Base-by-base conservation (phyloP, 495 filamentous ascomycete species). In the Halenospora varia region DNA sequence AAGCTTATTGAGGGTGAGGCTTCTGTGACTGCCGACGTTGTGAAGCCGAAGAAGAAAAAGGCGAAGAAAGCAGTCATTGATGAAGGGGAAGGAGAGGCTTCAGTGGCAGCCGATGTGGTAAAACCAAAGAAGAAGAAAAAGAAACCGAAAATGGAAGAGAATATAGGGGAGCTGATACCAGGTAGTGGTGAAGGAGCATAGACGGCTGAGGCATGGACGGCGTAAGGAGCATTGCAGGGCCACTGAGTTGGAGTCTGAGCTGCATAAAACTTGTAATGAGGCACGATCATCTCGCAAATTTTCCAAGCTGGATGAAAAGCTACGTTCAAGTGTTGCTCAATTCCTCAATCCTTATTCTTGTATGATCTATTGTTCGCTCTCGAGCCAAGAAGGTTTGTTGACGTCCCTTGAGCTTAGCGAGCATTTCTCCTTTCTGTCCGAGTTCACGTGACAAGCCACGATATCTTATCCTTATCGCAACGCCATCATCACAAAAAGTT, bases 41-140 rank as follows among this genome's bases (percentile, higher is more conserved):
- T 57, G n/a, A 66, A 66, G 46, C 59, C 60, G 9, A 66, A 63
- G 29, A 62, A 60, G 60, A 65, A 60, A 49, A 57, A 62, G 40
- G 62, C 63, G 39, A 56, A 50, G 48, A 22, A 44, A 52, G 24
- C 40, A 23, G 45, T 60, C 29, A 44, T 13, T n/a, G 29, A 65
- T 29, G 24, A 53, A 49, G 48, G 25, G 18, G 15, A 1, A 46
- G 58, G 48, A 11, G 39, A 52, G 18, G 17, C 53, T 45, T 41
- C 57, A 11, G 24, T 26, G 1, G 29, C 29, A 35, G 39, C 35
- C 17, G 59, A 65, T 15, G 60, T 61, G 23, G 53, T 58, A 13
- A 66, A 66, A 42, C 60, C 63, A 11, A 66, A 63, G 42, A 62
- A 60, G 60, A 65, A 60, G 49, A 57, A 62, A 40, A 65, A 65